Evolutionary conservation across 805 yeast genomes (phyloP).

Genomic region (Metschnikowia peoriensis): DNA sequence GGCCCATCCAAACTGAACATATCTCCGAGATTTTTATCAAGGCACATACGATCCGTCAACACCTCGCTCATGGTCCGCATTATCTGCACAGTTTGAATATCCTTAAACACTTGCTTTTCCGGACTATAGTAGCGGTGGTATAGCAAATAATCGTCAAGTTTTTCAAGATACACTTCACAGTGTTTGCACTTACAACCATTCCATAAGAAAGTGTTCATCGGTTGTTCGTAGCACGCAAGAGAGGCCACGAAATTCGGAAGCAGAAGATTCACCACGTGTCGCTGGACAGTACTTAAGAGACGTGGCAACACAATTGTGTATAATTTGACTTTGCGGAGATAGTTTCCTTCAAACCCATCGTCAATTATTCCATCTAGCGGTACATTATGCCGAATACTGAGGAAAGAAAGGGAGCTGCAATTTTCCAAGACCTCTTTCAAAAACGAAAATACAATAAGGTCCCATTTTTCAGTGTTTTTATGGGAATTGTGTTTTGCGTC

Average conservation of each 20-base stretch:
- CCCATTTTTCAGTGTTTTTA: slow-evolving; percentile 51
- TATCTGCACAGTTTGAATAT: slow-evolving; percentile 57
- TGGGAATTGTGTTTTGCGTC: slow-evolving; percentile 32
- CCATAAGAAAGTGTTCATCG: slow-evolving; percentile 71
- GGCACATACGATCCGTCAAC: slow-evolving; percentile 21
- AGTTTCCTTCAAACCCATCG: slow-evolving; percentile 76
- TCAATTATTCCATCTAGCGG: slow-evolving; percentile 46
- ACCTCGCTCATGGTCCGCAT: slow-evolving; percentile 52
- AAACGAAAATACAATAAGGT: slow-evolving; percentile 42
- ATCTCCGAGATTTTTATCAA: slow-evolving; percentile 18
- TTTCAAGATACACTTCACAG: slow-evolving; percentile 49
- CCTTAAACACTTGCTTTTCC: slow-evolving; percentile 48
- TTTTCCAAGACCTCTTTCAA: slow-evolving; percentile 25
- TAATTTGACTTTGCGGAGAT: slow-evolving; percentile 53
- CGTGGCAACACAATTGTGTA: slow-evolving; percentile 50
- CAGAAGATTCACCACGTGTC: slow-evolving; percentile 42
- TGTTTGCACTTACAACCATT: slow-evolving; percentile 69
- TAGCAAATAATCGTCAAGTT: slow-evolving; percentile 60
- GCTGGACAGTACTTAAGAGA: slow-evolving; percentile 19
- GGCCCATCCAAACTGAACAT: slow-evolving; percentile 13
- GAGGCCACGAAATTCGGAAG: slow-evolving; percentile 62
- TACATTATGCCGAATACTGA: slow-evolving; percentile 57
- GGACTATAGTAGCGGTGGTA: slow-evolving; percentile 59
- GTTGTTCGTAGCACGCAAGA: slow-evolving; percentile 65
- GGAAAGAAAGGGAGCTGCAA: slow-evolving; percentile 29